These are phyloP conservation scores for Yarrowia deformans DNA, from an alignment of 805 yeast species.

Conservation along the genomic window DNA sequence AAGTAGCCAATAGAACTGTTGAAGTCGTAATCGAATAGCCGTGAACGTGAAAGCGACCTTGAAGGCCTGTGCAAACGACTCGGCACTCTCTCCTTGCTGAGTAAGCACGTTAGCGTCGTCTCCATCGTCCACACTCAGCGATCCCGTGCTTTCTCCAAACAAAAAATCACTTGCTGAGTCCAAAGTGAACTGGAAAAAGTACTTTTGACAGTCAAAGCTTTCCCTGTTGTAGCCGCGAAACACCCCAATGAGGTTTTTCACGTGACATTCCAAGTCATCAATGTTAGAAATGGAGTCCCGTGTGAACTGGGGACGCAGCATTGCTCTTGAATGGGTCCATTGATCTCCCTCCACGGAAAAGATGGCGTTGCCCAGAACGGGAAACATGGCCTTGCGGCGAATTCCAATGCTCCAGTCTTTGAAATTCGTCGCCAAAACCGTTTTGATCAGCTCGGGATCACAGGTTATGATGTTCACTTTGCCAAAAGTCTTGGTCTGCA, in stretches of 20 bases:
- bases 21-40: conserved; percentile 6
- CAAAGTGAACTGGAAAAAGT: conserved; percentile 36
- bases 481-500: background rate
- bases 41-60: conserved; percentile 5
- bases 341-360: conserved; percentile 48
- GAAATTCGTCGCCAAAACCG: conserved; percentile 46
- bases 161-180: conserved; percentile 40
- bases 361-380: conserved; percentile 47
- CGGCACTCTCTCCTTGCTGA: conserved; percentile 23
- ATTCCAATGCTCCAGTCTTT: conserved; percentile 47
- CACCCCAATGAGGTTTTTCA: conserved; percentile 43
- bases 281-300: conserved; percentile 46
- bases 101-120: background rate
- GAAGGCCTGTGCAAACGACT: conserved; percentile 17
- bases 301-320: conserved; percentile 49
- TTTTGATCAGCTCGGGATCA: conserved; percentile 47
- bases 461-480: conserved; percentile 42
- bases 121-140: background rate
- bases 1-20: conserved; percentile 19
- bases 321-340: conserved; percentile 49
- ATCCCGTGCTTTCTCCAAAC: conserved; percentile 35
- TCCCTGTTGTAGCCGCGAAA: conserved; percentile 10
- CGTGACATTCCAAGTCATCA: conserved; percentile 45
- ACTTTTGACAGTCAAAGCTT: conserved; percentile 5
- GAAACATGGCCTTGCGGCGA: conserved; percentile 42